Evolutionary conservation across 352 stramenopile genomes (phyloP).

Genomic region (Phytophthora kernoviae): DNA sequence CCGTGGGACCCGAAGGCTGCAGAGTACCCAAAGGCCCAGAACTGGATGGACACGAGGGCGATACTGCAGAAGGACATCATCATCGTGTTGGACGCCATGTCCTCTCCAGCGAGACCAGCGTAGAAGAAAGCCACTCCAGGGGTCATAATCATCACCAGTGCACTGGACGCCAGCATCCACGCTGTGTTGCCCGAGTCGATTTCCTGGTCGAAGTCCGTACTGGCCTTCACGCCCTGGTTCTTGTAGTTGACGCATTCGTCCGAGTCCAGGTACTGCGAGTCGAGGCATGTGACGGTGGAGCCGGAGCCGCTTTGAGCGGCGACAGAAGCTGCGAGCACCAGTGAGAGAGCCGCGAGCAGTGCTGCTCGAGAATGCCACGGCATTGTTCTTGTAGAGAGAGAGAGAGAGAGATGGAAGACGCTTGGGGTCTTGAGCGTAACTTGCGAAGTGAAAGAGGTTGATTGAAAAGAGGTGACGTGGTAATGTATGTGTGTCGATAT

Average conservation of each 20-base stretch:
- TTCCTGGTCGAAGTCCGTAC: slow-evolving; percentile 29
- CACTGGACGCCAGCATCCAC: slow-evolving; percentile 59
- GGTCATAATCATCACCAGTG: slow-evolving; percentile 77
- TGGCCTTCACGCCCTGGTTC: slow-evolving; percentile 39
- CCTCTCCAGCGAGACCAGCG: slow-evolving; percentile 67
- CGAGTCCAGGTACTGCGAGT: slow-evolving; percentile 43
- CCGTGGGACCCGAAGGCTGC: slow-evolving; percentile 61
- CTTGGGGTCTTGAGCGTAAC: background rate
- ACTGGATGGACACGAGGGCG: slow-evolving; percentile 82
- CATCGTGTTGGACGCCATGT: slow-evolving; percentile 82
- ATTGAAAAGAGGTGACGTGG: background rate
- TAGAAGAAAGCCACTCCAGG: slow-evolving; percentile 82
- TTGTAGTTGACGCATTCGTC: slow-evolving; percentile 44
- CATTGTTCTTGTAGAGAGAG: background rate
- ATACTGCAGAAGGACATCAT: slow-evolving; percentile 83
- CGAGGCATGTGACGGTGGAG: slow-evolving; percentile 25
- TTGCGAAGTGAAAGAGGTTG: background rate
- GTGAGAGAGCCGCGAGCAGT: slow-evolving; percentile 41
- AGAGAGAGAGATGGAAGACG: background rate
- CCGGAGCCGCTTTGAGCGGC: slow-evolving; percentile 19
- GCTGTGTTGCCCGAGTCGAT: slow-evolving; percentile 65
- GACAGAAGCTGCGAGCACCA: slow-evolving; percentile 38
- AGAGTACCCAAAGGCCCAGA: slow-evolving; percentile 80
- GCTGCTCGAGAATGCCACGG: background rate
- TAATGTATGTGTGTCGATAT: background rate